Evolutionary conservation across 108 stramenopile genomes (phyloP), one percentile per base, ranked within the genome.

Genomic region (Tribonema minus): DNA sequence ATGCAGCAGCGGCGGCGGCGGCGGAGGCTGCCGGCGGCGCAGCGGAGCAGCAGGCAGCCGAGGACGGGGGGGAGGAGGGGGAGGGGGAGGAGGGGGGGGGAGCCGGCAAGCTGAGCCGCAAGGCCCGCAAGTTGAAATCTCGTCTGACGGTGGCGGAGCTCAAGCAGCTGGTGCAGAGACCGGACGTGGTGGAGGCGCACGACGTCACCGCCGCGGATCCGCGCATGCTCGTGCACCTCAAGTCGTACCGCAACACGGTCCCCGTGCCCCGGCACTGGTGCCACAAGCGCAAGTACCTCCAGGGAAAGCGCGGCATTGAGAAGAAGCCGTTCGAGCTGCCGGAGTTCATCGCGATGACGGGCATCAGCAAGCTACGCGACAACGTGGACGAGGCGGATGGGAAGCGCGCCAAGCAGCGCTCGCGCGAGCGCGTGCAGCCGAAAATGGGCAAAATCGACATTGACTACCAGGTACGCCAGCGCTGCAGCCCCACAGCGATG

Each of bases 261-360:
- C 90, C 93, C 26, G 96, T 99, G 1, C 97, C 98, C 2, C 74
- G 93, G 35, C 98, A 98, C 84, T 98, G 98, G 96, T 91, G 94
- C 76, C 90, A 95, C 6, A 96, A 95, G 64, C 93, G 98, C 34
- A 98, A 98, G 85, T 99, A 97, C 86, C 78, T 99, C 62, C 96
- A 97, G 64, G 80, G 80, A n/a, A 80, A 86, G 81, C 72, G 97
- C 28, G 98, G 97, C 26, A 82, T 95, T 29, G 98, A 99, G 79
- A 97, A 97, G 62, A 81, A 86, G 25, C 93, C 96, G 5, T 98
- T 93, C 71, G 85, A 92, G 74, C 89, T 99, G 27, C 98, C 98
- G 5, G 94, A 97, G 68, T 98, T 95, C 73, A 96, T 99, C 79
- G 86, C 92, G 76, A 93, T 94, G 79, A 98, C 98, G 1, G 98